Evolutionary conservation across 1,284 basidiomycete genomes (phyloP).

Genomic region (Prillingera fragicola): DNA sequence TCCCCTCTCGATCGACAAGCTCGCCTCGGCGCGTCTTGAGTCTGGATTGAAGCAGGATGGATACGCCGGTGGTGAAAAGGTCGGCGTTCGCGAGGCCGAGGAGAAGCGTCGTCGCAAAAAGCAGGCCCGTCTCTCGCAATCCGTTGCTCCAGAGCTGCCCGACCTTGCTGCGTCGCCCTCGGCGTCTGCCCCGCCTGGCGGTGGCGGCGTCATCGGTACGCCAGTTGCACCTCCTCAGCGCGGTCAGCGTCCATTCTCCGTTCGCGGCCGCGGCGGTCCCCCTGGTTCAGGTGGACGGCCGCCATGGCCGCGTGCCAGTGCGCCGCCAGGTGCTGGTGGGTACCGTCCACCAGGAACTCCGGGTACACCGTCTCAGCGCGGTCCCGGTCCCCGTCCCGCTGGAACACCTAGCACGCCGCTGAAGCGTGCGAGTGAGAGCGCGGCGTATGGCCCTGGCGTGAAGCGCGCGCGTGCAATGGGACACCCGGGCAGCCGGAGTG

Average conservation of each 20-base stretch:
- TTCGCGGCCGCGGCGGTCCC: not conserved
- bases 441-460: constrained; percentile 1
- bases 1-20: constrained; percentile 21
- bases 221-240: constrained; percentile 1
- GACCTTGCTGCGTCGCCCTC: constrained; percentile 6
- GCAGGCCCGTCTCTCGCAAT: constrained; percentile 11
- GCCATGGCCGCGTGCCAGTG: constrained; percentile 14
- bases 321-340: constrained; percentile 9
- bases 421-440: constrained; percentile 5
- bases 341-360: constrained; percentile 8
- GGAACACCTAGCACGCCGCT: constrained; percentile 5
- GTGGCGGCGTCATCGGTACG: not conserved
- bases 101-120: constrained; percentile 14
- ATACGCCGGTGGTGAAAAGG: constrained; percentile 32
- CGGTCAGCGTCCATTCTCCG: constrained; percentile 3
- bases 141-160: constrained; percentile 17
- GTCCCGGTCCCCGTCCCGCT: not conserved
- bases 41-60: constrained; percentile 31
- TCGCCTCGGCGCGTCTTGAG: constrained; percentile 29
- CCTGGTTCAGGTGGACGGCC: constrained; percentile 4
- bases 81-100: constrained; percentile 24
- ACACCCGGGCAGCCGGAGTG: constrained; percentile 12
- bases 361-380: constrained; percentile 2
- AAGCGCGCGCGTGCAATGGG: constrained; percentile 9
- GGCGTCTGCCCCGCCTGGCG: not conserved